phyloP scores from a whole-genome alignment of 2,329 filamentous ascomycete species.

The Sclerotinia trifoliorum region DNA sequence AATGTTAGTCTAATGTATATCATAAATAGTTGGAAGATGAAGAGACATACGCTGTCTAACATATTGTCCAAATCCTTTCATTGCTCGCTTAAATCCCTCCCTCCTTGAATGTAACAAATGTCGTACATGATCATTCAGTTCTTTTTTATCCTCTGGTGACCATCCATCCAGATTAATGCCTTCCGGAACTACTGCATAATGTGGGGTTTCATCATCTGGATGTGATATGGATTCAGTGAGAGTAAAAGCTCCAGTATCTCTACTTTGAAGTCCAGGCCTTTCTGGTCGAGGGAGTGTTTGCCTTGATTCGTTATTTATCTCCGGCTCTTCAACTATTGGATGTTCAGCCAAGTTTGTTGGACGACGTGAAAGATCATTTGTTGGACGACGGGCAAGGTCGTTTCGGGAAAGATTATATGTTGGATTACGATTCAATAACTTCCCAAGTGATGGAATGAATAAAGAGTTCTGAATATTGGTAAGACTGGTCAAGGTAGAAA shows the following conservation, averaged over 20 bases:
- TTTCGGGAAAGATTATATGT: slow-evolving; percentile 66
- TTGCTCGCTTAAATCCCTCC: slow-evolving; percentile 73
- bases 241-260: slow-evolving; percentile 31
- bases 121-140: slow-evolving; percentile 79
- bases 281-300: not conserved
- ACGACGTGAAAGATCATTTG: slow-evolving; percentile 22
- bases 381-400: slow-evolving; percentile 42
- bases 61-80: slow-evolving; percentile 81
- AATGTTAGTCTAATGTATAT: slow-evolving; percentile 24
- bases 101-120: slow-evolving; percentile 83
- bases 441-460: slow-evolving; percentile 78
- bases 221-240: slow-evolving; percentile 63
- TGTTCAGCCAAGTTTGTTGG: slow-evolving; percentile 19
- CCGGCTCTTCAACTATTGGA: slow-evolving; percentile 21
- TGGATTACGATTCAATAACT: slow-evolving; percentile 71
- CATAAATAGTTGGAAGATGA: slow-evolving; percentile 10
- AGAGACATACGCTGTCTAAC: slow-evolving; percentile 60
- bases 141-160: slow-evolving; percentile 69
- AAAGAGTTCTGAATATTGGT: slow-evolving; percentile 90
- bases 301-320: slow-evolving; percentile 21
- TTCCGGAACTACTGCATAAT: slow-evolving; percentile 78
- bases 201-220: slow-evolving; percentile 57
- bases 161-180: slow-evolving; percentile 71
- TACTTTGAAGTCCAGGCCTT: slow-evolving; percentile 22
- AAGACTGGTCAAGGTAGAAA: slow-evolving; percentile 77